Percentiles rank a stretch among this genome's conserved stretches.
phyloP scores from a whole-genome alignment of 305 asterid genomes.

The Euphrasia arctica region DNA sequence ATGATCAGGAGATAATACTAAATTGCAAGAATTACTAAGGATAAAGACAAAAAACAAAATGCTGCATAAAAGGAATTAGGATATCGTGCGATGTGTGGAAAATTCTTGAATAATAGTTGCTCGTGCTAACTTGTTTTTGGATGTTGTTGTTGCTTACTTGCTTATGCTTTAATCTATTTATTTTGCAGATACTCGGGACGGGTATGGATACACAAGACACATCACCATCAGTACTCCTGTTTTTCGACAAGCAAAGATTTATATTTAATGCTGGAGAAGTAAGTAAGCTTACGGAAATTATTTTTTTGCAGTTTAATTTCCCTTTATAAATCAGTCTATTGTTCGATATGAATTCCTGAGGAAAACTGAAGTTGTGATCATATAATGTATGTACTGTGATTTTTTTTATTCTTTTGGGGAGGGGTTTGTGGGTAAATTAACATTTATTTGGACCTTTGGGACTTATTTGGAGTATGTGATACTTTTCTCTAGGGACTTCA shows the following conservation, averaged over 20 bases:
- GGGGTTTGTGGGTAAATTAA: too few species aligned
- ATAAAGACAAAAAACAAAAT: too few species aligned
- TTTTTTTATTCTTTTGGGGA: neutral
- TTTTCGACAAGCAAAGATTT: conserved; percentile 93
- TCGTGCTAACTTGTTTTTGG: too few species aligned
- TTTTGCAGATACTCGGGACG: conserved; percentile 85
- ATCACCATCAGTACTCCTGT: conserved; percentile 84
- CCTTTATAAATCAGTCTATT: neutral
- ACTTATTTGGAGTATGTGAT: conserved; percentile 9
- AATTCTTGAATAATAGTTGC: too few species aligned
- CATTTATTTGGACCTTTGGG: too few species aligned
- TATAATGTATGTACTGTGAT: neutral
- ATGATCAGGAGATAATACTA: too few species aligned
- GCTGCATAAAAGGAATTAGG: too few species aligned
- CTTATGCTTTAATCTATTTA: conserved; percentile 1
- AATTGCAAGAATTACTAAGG: too few species aligned
- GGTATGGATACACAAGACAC: conserved; percentile 99
- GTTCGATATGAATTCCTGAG: neutral
- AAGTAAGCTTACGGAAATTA: conserved; percentile 46
- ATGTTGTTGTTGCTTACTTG: too few species aligned
- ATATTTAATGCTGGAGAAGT: conserved; percentile 98
- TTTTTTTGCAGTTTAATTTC: conserved; percentile 3
- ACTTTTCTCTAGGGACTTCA: conserved; percentile 74
- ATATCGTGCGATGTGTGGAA: too few species aligned
- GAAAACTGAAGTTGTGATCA: neutral